A percentile compares a stretch with the other conserved stretches of the same genome.
Evolutionary conservation across 345 rosid genomes (phyloP).

Genomic region (Abelmoschus esculentus): DNA sequence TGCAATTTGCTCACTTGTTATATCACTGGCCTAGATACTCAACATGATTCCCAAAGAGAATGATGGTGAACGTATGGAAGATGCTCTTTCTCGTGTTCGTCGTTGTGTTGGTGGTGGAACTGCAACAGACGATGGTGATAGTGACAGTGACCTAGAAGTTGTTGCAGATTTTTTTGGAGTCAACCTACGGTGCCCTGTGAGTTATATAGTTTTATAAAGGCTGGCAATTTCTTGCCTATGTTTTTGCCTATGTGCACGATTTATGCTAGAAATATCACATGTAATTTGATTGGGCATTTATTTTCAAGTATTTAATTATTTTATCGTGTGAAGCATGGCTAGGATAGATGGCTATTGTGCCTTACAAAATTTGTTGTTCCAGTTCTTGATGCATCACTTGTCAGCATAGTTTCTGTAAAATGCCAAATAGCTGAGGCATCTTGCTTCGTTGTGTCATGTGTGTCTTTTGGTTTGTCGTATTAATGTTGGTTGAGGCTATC

Average conservation of each 20-base stretch:
- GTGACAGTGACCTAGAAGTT: conserved; percentile 97
- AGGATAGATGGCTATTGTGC: background rate
- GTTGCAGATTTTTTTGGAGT: conserved; percentile 79
- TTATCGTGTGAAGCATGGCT: background rate
- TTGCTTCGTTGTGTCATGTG: background rate
- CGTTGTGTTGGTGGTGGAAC: conserved; percentile 91
- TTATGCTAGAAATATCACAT: background rate
- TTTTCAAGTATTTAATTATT: background rate
- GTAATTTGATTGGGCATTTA: background rate
- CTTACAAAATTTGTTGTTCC: background rate
- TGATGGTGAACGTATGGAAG: conserved; percentile 79
- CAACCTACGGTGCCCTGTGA: conserved; percentile 95
- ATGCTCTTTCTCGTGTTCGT: conserved; percentile 82
- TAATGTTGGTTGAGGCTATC: background rate
- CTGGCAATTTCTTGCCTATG: background rate
- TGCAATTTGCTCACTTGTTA: background rate
- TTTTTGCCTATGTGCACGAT: background rate
- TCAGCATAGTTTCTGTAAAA: background rate
- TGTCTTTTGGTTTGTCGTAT: background rate
- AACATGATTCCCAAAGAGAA: conserved; percentile 70
- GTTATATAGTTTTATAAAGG: conserved; percentile 20
- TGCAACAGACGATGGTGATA: conserved; percentile 70
- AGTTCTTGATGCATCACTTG: background rate
- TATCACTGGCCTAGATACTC: conserved; percentile 48
- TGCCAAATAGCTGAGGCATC: background rate